A percentile compares a stretch with the other conserved stretches of the same genome.
Conservation (phyloP, 495 filamentous ascomycete genomes). For the Penicillium simplicissimum region DNA sequence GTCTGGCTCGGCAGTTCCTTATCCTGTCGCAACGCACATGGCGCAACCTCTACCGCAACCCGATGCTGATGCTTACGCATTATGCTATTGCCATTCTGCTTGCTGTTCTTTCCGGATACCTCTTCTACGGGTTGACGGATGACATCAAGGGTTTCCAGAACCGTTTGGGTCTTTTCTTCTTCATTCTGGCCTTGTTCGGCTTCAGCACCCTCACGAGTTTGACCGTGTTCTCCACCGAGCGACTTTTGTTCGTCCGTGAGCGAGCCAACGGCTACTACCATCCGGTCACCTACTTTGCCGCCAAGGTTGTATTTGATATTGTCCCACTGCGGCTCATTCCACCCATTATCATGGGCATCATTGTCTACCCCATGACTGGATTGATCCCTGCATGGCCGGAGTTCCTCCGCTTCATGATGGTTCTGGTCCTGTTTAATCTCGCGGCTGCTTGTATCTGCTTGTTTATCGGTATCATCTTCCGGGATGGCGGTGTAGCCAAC, state of each 20-base stretch:
- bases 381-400: constrained; percentile 77
- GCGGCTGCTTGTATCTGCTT: constrained; percentile 90
- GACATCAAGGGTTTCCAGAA: constrained; percentile 99
- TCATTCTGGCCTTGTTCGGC: constrained; percentile 91
- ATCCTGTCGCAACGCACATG: constrained; percentile 91
- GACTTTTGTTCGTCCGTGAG: constrained; percentile 90
- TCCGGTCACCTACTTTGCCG: constrained; percentile 94
- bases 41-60: constrained; percentile 97
- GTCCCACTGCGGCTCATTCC: constrained; percentile 91
- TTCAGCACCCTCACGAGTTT: constrained; percentile 94
- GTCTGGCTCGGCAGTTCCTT: constrained; percentile 75
- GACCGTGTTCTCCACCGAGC: constrained; percentile 90
- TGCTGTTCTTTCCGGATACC: constrained; percentile 88
- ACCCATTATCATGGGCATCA: constrained; percentile 93
- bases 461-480: constrained; percentile 95
- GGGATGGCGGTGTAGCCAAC: constrained; percentile 89
- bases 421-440: constrained; percentile 93
- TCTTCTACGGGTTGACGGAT: constrained; percentile 95
- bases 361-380: constrained; percentile 99
- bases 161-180: constrained; percentile 97
- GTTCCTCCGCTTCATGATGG: constrained; percentile 88
- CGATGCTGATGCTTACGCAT: constrained; percentile 97
- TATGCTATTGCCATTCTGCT: constrained; percentile 98
- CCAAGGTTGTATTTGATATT: constrained; percentile 94
- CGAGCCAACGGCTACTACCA: constrained; percentile 96